Percentiles rank a stretch among this genome's conserved stretches.
Conservation (phyloP, 768 basidiomycete genomes). For the Lactifluus volemus region DNA sequence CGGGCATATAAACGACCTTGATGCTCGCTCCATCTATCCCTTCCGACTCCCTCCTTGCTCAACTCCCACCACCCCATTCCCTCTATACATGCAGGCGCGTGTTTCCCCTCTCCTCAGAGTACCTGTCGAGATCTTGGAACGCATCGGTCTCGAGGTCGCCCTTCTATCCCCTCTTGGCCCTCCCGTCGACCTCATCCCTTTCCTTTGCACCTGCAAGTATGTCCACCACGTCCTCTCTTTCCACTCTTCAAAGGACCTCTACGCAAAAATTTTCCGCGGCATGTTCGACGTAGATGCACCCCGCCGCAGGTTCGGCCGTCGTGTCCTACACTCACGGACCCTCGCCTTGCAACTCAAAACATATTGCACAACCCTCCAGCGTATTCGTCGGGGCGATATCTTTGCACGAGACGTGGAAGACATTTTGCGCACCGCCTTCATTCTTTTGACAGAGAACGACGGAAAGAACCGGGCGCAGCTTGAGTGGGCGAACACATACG, state of each 20-base stretch:
- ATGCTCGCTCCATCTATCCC: conserved; percentile 7
- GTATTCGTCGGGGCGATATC: conserved; percentile 28
- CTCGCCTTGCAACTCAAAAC: conserved; percentile 34
- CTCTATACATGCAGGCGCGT: background rate
- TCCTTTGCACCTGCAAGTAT: conserved; percentile 37
- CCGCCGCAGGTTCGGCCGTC: conserved; percentile 39
- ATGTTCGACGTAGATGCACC: conserved; percentile 51
- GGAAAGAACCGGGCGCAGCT: conserved; percentile 55
- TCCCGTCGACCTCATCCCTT: conserved; percentile 38
- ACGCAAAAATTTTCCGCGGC: conserved; percentile 42
- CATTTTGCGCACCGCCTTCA: conserved; percentile 41
- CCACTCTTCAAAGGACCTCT: conserved; percentile 32
- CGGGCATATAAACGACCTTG: conserved; percentile 11
- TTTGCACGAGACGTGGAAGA: conserved; percentile 22
- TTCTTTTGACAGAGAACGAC: conserved; percentile 61
- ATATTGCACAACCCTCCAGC: conserved; percentile 28
- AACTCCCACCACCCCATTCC: background rate
- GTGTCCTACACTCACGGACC: conserved; percentile 29
- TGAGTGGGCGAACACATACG: conserved; percentile 38
- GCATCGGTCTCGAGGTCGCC: conserved; percentile 43
- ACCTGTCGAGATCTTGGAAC: conserved; percentile 39
- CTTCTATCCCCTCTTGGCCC: conserved; percentile 35
- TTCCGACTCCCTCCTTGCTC: conserved; percentile 3
- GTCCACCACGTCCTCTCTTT: conserved; percentile 32
- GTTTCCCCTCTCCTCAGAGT: conserved; percentile 23